Evolutionary conservation across 1,139 yeast species (phyloP), one percentile per base, ranked within the genome.

Genomic region (Protomyces gravidus): DNA sequence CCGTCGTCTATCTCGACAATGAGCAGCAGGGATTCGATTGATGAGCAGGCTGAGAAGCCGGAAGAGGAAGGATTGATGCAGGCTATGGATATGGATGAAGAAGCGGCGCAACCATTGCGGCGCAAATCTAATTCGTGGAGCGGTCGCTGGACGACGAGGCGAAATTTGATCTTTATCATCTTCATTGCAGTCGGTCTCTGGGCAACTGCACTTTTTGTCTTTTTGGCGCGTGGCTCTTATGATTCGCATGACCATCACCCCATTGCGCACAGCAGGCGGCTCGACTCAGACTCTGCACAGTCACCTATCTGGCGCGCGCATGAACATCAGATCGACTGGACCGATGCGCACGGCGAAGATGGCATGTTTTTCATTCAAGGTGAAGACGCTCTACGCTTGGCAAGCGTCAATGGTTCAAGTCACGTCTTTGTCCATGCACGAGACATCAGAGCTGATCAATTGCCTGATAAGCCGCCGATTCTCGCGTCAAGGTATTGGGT

Each of bases 291-390:
- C 2, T 45, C 47, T 17, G 47, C 49, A n/a, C 50, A 50, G 26
- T 53, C 58, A 3, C 32, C 46, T 5, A 23, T 15, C 25, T 33
- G 45, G 11, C 17, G 17, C 9, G 46, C 58, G 27, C 36, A 27
- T n/a, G 50, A 33, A 7, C 36, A 28, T 9, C 51, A 50, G 13
- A 39, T 53, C 19, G 51, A 53, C n/a, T 53, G 58, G 58, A 53
- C 58, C 3, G 47, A 53, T 33, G 58, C 58, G 5, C 58, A 46
- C 27, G 58, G 58, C 2, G 51, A 45, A 17, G 58, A 53, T 26
- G 58, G 58, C 33, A 45, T 53, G 51, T 53, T 45, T 25, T 32
- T 53, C 15, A n/a, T 53, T 21, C 50, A 32, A 2, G 26, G 36
- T 11, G 39, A 33, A 13, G 39, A 27, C 9, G 36, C 32, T 11